Percentiles rank a stretch among this genome's conserved stretches.
Evolutionary conservation across 495 filamentous ascomycete genomes (phyloP).

Genomic region (Xylaria curta): DNA sequence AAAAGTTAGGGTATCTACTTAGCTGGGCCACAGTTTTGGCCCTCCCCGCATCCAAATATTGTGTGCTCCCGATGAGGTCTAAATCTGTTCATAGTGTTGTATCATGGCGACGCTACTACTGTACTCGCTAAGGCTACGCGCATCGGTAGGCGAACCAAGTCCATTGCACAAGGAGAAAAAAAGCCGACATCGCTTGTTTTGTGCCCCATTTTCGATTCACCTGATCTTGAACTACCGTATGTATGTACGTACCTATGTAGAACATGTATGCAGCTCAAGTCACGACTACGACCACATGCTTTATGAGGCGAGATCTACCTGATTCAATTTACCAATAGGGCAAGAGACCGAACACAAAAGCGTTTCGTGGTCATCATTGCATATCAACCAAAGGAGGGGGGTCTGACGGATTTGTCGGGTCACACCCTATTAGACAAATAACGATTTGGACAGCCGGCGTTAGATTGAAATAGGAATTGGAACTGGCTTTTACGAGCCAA

Average conservation of each 20-base stretch:
- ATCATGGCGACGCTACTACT: slow-evolving; percentile 20
- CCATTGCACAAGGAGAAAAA: slow-evolving; percentile 9
- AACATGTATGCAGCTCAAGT: slow-evolving; percentile 16
- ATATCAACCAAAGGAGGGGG: slow-evolving; percentile 2
- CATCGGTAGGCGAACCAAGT: slow-evolving; percentile 2
- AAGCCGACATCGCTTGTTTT: slow-evolving; percentile 20
- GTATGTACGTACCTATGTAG: slow-evolving; percentile 19
- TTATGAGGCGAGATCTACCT: slow-evolving; percentile 8
- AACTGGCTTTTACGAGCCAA: slow-evolving; percentile 12
- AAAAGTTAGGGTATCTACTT: slow-evolving; percentile 9
- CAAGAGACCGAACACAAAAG: background rate
- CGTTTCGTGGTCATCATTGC: slow-evolving; percentile 9
- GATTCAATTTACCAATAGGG: slow-evolving; percentile 11
- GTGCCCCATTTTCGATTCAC: slow-evolving; percentile 20
- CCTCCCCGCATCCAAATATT: slow-evolving; percentile 22
- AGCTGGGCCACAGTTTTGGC: background rate
- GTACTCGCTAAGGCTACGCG: slow-evolving; percentile 16
- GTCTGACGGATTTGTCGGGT: slow-evolving; percentile 14
- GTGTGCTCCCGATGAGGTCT: slow-evolving; percentile 1
- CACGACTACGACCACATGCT: slow-evolving; percentile 1
- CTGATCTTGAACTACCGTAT: slow-evolving; percentile 20
- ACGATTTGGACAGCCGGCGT: background rate
- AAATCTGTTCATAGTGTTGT: slow-evolving; percentile 15
- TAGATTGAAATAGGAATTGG: slow-evolving; percentile 3
- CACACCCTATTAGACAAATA: slow-evolving; percentile 7